Conservation (phyloP, 768 basidiomycete genomes). For the Suillus variegatus region DNA sequence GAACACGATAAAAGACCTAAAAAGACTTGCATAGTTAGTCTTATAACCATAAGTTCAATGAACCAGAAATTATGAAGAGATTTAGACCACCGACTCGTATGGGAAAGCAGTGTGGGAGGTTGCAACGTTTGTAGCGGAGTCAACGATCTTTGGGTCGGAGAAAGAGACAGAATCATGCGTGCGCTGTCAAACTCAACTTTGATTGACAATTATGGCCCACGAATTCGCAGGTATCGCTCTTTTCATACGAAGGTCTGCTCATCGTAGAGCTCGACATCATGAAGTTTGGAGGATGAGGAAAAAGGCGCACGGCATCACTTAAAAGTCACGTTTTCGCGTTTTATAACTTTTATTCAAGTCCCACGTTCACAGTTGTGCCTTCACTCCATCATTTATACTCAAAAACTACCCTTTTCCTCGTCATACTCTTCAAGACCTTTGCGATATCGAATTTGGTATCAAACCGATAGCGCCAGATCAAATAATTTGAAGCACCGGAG, state of each 20-base stretch:
- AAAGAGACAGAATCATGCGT: slow-evolving; percentile 26
- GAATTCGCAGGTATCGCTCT: slow-evolving; percentile 8
- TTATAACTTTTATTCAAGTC: slow-evolving; percentile 24
- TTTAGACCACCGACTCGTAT: neutral
- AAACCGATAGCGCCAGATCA: slow-evolving; percentile 14
- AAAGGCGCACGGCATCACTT: slow-evolving; percentile 23
- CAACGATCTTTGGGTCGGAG: slow-evolving; percentile 36
- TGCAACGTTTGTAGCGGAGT: slow-evolving; percentile 35
- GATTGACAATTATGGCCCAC: slow-evolving; percentile 29
- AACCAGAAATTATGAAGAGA: neutral
- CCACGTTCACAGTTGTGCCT: slow-evolving; percentile 32
- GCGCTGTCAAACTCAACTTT: slow-evolving; percentile 12
- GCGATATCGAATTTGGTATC: slow-evolving; percentile 6
- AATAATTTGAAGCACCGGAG: slow-evolving; percentile 15
- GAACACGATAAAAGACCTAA: neutral
- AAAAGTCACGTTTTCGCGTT: slow-evolving; percentile 2
- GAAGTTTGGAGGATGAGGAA: slow-evolving; percentile 5
- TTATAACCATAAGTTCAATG: neutral
- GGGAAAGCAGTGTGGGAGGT: neutral
- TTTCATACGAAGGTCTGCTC: slow-evolving; percentile 15
- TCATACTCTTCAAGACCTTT: slow-evolving; percentile 10
- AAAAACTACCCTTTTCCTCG: slow-evolving; percentile 11
- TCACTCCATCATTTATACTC: slow-evolving; percentile 22
- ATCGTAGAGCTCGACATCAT: slow-evolving; percentile 19
- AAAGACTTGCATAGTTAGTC: neutral